These are phyloP conservation scores for Gentiana straminea DNA, from an alignment of 257 asterid genomes.

Conservation along the genomic window DNA sequence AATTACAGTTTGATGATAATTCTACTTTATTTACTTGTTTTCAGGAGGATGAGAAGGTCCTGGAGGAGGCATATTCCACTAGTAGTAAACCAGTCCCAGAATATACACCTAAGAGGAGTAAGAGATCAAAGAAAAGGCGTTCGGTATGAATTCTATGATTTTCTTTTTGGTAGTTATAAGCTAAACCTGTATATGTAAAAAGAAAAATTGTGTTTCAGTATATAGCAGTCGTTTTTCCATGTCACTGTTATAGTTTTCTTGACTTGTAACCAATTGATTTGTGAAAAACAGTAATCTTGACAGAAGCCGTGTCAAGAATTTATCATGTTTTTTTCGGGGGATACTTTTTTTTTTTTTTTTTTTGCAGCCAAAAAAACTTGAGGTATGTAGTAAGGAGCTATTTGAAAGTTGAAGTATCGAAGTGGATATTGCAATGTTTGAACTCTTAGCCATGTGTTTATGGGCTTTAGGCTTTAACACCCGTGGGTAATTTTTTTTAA, in stretches of 20 bases:
- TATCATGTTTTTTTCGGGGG: no score
- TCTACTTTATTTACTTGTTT: conserved; percentile 4
- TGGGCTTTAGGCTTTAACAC: no score
- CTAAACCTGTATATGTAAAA: conserved; percentile 1
- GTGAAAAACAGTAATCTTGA: background rate
- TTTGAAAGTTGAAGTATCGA: no score
- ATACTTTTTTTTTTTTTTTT: no score
- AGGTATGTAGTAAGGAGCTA: no score
- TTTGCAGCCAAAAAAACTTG: no score
- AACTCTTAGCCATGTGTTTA: no score
- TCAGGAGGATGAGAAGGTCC: conserved; percentile 47
- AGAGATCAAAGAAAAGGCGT: conserved; percentile 79
- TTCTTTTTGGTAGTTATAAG: conserved; percentile 25
- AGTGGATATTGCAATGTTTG: no score
- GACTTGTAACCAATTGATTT: background rate
- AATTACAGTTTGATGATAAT: background rate
- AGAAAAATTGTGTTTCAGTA: background rate
- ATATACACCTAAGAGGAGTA: conserved; percentile 59
- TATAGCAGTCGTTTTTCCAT: background rate
- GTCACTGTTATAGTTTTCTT: background rate
- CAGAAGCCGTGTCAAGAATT: no score
- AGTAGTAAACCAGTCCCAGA: conserved; percentile 54
- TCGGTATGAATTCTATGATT: conserved; percentile 39
- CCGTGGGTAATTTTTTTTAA: no score
- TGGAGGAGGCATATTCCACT: conserved; percentile 69